phyloP scores from a whole-genome alignment of 495 filamentous ascomycete species.

The Xylaria scruposa region DNA sequence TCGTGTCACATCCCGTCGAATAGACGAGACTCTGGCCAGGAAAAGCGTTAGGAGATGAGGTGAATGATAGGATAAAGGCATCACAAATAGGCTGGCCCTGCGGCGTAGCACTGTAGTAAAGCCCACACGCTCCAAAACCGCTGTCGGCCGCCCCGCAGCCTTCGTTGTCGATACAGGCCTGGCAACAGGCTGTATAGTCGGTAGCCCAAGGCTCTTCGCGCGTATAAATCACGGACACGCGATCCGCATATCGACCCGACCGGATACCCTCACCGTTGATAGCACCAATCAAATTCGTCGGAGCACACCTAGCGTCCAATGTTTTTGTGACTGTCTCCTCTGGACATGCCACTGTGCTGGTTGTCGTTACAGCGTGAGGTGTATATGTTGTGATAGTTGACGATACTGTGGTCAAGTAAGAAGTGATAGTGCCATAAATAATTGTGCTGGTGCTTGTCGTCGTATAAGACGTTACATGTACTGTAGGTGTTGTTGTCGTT shows the following conservation, averaged over 20 bases:
- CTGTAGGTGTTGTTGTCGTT: not conserved
- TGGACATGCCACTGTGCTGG: conserved; percentile 8
- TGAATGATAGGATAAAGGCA: conserved; percentile 31
- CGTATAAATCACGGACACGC: conserved; percentile 34
- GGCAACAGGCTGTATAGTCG: conserved; percentile 36
- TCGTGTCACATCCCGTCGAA: conserved; percentile 31
- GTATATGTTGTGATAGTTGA: not conserved
- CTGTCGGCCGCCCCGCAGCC: conserved; percentile 62
- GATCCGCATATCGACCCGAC: conserved; percentile 31
- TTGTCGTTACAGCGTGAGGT: not conserved
- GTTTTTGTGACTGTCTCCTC: conserved; percentile 33
- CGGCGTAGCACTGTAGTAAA: conserved; percentile 43
- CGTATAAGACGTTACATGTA: not conserved
- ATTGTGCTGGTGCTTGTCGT: not conserved
- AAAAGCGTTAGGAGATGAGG: conserved; percentile 27
- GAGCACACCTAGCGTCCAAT: conserved; percentile 35
- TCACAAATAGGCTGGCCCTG: conserved; percentile 29
- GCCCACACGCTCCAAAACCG: conserved; percentile 49
- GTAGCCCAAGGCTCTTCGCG: conserved; percentile 26
- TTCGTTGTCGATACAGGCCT: conserved; percentile 53
- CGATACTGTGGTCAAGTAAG: not conserved
- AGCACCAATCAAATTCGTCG: conserved; percentile 34
- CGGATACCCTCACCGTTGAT: conserved; percentile 31
- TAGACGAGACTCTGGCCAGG: conserved; percentile 35
- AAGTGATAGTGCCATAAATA: not conserved